These are phyloP conservation scores for Aegilops speltoides DNA, from an alignment of 176 grass and related monocot genomes.

Conservation along the genomic window DNA sequence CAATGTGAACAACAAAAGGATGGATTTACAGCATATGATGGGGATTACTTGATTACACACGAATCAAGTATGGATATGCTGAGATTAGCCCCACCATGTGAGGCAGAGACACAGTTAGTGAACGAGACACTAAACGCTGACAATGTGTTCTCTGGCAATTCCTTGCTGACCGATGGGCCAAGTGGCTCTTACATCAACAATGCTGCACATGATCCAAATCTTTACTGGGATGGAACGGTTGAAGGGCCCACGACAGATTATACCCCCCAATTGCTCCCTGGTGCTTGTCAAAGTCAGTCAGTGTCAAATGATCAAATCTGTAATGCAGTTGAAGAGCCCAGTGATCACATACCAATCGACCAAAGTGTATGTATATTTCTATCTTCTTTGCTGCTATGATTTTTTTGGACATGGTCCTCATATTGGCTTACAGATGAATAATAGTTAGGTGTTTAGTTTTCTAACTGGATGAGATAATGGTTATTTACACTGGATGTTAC, in stretches of 20 bases:
- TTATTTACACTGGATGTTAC: not conserved
- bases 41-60: conserved; percentile 60
- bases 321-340: conserved; percentile 29
- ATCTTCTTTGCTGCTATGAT: not conserved
- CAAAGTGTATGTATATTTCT: conserved; percentile 49
- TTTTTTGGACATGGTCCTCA: conserved; percentile 1
- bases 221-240: conserved; percentile 39
- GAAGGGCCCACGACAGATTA: conserved; percentile 38
- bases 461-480: not conserved
- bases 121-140: conserved; percentile 27
- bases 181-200: conserved; percentile 29
- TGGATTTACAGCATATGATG: conserved; percentile 46
- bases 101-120: conserved; percentile 34
- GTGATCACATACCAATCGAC: conserved; percentile 36
- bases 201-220: conserved; percentile 37
- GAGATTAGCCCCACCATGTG: conserved; percentile 53
- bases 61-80: conserved; percentile 51
- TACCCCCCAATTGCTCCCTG: conserved; percentile 42
- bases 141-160: conserved; percentile 30
- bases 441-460: conserved; percentile 11
- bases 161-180: conserved; percentile 26
- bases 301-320: conserved; percentile 27
- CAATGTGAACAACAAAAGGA: conserved; percentile 45
- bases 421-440: not conserved
- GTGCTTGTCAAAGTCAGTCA: conserved; percentile 39